These are phyloP conservation scores for Pistacia atlantica DNA, from an alignment of 345 rosid species.

Conservation along the genomic window DNA sequence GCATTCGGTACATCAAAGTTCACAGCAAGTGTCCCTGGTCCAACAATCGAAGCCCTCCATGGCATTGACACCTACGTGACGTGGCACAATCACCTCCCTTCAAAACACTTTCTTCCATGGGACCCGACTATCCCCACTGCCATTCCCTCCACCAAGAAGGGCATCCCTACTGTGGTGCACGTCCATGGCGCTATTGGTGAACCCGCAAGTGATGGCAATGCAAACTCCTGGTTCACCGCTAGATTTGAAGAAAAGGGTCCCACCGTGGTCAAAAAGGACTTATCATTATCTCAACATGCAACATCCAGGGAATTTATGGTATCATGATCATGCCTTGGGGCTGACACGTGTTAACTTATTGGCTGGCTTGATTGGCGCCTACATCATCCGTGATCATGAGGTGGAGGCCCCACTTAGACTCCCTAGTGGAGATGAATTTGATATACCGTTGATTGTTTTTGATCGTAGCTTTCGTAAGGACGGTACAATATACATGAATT, in stretches of 20 bases:
- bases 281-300: constrained; percentile 69
- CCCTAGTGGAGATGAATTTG: constrained; percentile 56
- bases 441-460: constrained; percentile 64
- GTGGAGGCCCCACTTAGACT: constrained; percentile 62
- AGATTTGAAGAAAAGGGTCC: constrained; percentile 60
- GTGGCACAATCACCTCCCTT: constrained; percentile 90
- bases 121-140: constrained; percentile 87
- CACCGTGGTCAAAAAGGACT: constrained; percentile 55
- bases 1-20: constrained; percentile 68
- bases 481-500: constrained; percentile 81
- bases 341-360: constrained; percentile 84
- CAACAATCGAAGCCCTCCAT: constrained; percentile 82
- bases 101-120: constrained; percentile 86
- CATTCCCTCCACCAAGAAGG: constrained; percentile 37
- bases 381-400: constrained; percentile 54
- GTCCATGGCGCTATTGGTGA: constrained; percentile 85
- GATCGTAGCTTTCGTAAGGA: constrained; percentile 72
- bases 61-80: constrained; percentile 60
- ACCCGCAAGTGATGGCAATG: constrained; percentile 78
- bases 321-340: constrained; percentile 93
- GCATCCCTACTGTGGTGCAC: constrained; percentile 93
- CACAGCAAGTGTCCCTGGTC: constrained; percentile 83
- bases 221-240: constrained; percentile 77
- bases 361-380: constrained; percentile 86
- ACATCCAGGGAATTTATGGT: constrained; percentile 93